These are phyloP conservation scores for Isoetes engelmannii DNA, from an alignment of 83 land plant genomes.

Conservation along the genomic window DNA sequence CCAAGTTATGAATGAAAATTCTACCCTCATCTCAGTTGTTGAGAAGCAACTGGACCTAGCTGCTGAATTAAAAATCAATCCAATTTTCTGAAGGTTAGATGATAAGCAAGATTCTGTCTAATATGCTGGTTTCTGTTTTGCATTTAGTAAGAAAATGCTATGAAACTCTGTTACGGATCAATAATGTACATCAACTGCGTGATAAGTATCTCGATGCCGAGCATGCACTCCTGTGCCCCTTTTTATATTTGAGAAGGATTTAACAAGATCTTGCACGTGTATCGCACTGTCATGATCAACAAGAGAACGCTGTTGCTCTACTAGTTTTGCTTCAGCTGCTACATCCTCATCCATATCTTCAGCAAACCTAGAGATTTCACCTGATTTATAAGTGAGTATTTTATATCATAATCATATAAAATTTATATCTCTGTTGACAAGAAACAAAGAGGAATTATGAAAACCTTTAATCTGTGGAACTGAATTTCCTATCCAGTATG, in stretches of 20 bases:
- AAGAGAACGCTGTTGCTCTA: slow-evolving; percentile 29
- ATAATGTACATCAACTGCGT: slow-evolving; percentile 59
- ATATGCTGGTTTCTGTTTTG: too few relatives aligned
- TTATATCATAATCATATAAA: too few relatives aligned
- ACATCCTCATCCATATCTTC: slow-evolving; percentile 24
- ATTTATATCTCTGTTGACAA: too few relatives aligned
- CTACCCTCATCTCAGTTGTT: too few relatives aligned
- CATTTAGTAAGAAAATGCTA: slow-evolving; percentile 1
- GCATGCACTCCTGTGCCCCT: slow-evolving; percentile 41
- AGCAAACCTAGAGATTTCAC: neutral
- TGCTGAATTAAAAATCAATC: too few relatives aligned
- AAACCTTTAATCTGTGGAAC: slow-evolving; percentile 56
- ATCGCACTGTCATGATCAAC: slow-evolving; percentile 25
- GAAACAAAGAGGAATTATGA: neutral
- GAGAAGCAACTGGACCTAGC: too few relatives aligned
- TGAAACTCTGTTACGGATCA: neutral
- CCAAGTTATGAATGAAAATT: neutral
- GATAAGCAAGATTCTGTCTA: neutral
- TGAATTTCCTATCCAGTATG: slow-evolving; percentile 85
- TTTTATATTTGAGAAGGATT: slow-evolving; percentile 22
- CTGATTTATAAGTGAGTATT: too few relatives aligned
- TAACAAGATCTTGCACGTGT: slow-evolving; percentile 25
- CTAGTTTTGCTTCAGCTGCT: slow-evolving; percentile 21
- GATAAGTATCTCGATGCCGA: slow-evolving; percentile 40
- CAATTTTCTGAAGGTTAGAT: neutral